phyloP scores from a whole-genome alignment of 1,284 basidiomycete genomes.

The Cerrena zonata region DNA sequence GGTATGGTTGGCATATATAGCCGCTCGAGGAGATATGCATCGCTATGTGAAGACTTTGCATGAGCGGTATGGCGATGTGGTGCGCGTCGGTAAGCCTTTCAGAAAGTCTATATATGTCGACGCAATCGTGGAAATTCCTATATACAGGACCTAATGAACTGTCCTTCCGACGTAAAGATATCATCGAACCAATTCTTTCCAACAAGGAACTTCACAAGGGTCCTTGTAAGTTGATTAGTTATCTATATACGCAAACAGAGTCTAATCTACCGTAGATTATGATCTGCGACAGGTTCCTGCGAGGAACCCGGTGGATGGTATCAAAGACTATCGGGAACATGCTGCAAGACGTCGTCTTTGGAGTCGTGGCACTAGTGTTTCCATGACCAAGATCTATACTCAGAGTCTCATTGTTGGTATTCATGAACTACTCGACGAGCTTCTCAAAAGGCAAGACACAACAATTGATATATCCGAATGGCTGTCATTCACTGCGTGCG shows the following conservation, averaged over 20 bases:
- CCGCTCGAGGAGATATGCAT: conserved; percentile 1
- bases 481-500: conserved; percentile 10
- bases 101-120: not conserved
- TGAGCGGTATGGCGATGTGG: conserved; percentile 11
- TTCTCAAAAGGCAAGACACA: not conserved
- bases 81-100: conserved; percentile 10
- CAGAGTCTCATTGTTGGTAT: not conserved
- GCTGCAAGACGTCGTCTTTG: conserved; percentile 11
- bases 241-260: not conserved
- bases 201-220: conserved; percentile 4
- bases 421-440: not conserved
- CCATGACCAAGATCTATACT: conserved; percentile 9
- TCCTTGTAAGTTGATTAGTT: conserved; percentile 4
- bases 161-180: conserved; percentile 3
- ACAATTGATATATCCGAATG: conserved; percentile 11
- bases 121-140: not conserved
- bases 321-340: conserved; percentile 9
- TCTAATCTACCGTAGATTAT: not conserved
- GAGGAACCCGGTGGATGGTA: conserved; percentile 5
- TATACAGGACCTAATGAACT: conserved; percentile 11
- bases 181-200: not conserved
- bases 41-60: conserved; percentile 8
- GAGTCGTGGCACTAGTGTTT: conserved; percentile 10
- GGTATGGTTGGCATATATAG: conserved; percentile 6
- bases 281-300: not conserved